Evolutionary conservation across 306 rosid genomes (phyloP), one percentile per base, ranked within the genome.

Genomic region (Sicyos baderoa): DNA sequence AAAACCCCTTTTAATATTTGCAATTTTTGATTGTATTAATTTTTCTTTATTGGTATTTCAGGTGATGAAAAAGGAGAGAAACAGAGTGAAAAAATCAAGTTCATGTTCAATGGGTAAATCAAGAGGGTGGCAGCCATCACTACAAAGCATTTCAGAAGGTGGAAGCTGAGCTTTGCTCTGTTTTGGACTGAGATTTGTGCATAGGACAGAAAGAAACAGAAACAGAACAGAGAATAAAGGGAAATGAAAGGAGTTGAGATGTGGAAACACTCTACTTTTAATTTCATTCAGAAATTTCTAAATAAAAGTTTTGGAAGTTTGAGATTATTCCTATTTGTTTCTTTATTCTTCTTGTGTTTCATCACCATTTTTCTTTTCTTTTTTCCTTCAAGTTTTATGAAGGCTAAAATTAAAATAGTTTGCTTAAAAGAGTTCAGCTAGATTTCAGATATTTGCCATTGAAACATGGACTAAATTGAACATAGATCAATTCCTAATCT

Each of bases 61-160:
- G 76, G 49, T 29, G 70, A 60, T 12, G 29, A 72, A 59, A n/a
- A 22, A 19, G 23, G 76, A 60, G 32, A 59, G 25, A 48, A 72
- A 72, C 68, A 49, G 70, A 47, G 32, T n/a, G 22, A 71, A 51
- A 4, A 54, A 40, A 56, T 50, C 17, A 5, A 19, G 6, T 55
- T 54, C 53, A 14, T 44, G 54, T 0, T 3, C 19, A 11, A 17
- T 18, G 9, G 18, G 56, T 1, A 72, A 51, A 51, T 60, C 76
- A 16, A 72, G 76, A 72, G 58, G 37, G 10, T 72, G 76, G 76
- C 70, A 72, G 54, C 76, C 76, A 5, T 58, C 69, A 12, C 19
- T 72, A 42, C 58, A 72, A 13, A 72, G 76, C 47, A 72, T 72
- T 40, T 72, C 69, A 6, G 75, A 72, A 14, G 49, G 27, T 9